Percentiles rank a stretch among this genome's conserved stretches.
Conservation (phyloP, 1,284 basidiomycete genomes). For the Malassezia nana region DNA sequence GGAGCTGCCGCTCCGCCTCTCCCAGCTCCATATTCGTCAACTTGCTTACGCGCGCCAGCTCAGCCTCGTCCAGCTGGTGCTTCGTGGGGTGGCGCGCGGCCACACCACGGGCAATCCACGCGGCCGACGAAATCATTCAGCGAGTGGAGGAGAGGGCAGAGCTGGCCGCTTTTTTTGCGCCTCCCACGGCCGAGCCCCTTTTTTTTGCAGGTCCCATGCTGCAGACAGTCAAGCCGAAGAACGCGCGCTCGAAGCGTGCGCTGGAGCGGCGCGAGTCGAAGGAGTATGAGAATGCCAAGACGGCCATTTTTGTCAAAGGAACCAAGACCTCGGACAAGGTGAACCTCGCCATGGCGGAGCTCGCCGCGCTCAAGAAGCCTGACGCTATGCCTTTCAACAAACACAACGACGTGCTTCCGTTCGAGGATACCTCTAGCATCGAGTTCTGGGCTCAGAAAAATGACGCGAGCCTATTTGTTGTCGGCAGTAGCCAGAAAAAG, state of each 20-base stretch:
- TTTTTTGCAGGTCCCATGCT: constrained; percentile 26
- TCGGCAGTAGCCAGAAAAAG: constrained; percentile 91
- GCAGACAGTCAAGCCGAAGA: constrained; percentile 65
- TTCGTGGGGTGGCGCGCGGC: constrained; percentile 67
- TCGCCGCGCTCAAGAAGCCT: constrained; percentile 44
- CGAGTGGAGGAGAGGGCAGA: constrained; percentile 6
- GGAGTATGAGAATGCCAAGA: constrained; percentile 66
- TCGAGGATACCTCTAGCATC: constrained; percentile 67
- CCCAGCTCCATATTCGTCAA: constrained; percentile 79
- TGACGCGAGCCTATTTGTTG: constrained; percentile 80
- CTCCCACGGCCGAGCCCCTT: background rate
- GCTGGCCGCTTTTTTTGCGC: background rate
- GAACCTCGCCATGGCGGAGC: constrained; percentile 70
- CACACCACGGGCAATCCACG: constrained; percentile 74
- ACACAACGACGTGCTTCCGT: constrained; percentile 84
- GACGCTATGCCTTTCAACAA: constrained; percentile 84
- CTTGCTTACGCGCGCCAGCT: constrained; percentile 78
- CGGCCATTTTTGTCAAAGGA: constrained; percentile 80
- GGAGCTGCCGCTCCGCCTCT: constrained; percentile 73
- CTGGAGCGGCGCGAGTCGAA: constrained; percentile 78
- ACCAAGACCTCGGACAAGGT: constrained; percentile 73
- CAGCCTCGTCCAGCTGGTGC: constrained; percentile 81
- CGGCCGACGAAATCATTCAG: constrained; percentile 53
- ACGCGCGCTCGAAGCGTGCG: constrained; percentile 90
- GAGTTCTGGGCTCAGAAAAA: constrained; percentile 93